Base-by-base conservation (phyloP, 2,329 filamentous ascomycete genomes). In the Penicillium sp. region DNA sequence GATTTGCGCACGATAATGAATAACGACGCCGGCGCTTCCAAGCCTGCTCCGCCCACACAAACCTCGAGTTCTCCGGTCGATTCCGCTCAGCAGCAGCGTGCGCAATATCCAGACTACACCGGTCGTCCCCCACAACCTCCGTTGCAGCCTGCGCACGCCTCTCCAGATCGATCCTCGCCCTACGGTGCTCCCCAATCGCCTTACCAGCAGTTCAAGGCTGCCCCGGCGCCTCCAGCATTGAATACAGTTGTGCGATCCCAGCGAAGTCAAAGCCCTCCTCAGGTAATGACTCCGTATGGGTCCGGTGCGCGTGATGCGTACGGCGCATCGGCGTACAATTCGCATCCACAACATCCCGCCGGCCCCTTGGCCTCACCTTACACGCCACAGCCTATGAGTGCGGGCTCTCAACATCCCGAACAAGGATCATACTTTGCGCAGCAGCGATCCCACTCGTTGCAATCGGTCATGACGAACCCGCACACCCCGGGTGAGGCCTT, bases 1-100 rank as follows among this genome's bases (percentile, higher is more conserved):
- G 76, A 79, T 67, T 71, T 79, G 63, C 72, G 75, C 64, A 76
- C 73, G 47, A 78, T 79, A 60, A 75, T 79, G 70, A 78, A 78
- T 63, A 72, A 47, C 56, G 72, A 74, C 59, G 64, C 62, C 52
- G 64, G 63, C 54, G 63, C 62, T 46, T 57, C 68, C 48, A 65
- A 63, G 49, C 55, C 58, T 49, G 59, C 58, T 49, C 57, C 65
- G 37, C 56, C 66, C 41, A 62, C 57, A 51, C 64, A 62, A 59
- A 56, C 57, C 23, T 61, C 68, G n/a, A 61, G 59, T 40, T 59
- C 61, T 49, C 54, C 54, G 23, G 60, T 62, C 31, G 67, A 68
- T 49, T 50, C 57, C n/a, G 49, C 58, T 53, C 52, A 58, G 43
- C 62, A 57, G 38, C 55, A 62, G 56, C 65, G 60, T 46, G 55